These are phyloP conservation scores for Tuber melanosporum DNA, from an alignment of 495 filamentous ascomycete species.

Conservation along the genomic window DNA sequence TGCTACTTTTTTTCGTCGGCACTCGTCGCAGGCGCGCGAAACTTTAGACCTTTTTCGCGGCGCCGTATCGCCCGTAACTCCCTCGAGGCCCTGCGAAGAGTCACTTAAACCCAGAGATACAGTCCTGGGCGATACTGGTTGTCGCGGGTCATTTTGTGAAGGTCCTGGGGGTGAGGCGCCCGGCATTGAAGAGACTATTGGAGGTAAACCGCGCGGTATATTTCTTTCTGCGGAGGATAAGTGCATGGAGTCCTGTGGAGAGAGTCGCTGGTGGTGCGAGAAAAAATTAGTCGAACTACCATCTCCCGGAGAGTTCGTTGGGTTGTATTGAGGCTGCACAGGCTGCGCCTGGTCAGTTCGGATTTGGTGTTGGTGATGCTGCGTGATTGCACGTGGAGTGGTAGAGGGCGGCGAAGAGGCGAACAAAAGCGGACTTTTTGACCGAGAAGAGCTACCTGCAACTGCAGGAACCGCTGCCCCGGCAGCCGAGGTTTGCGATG, in stretches of 20 bases:
- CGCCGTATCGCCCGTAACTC: slow-evolving; percentile 54
- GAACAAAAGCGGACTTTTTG: slow-evolving; percentile 42
- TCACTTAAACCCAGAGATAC: slow-evolving; percentile 31
- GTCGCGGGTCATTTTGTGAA: slow-evolving; percentile 36
- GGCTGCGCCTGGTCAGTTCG: slow-evolving; percentile 35
- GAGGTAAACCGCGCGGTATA: slow-evolving; percentile 42
- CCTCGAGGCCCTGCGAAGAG: slow-evolving; percentile 30
- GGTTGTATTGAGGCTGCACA: slow-evolving; percentile 40
- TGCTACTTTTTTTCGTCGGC: slow-evolving; percentile 78
- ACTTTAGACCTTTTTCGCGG: slow-evolving; percentile 84
- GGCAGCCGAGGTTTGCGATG: slow-evolving; percentile 42
- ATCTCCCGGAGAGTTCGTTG: slow-evolving; percentile 39
- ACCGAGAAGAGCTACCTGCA: slow-evolving; percentile 38
- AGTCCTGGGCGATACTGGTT: slow-evolving; percentile 38
- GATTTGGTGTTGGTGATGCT: slow-evolving; percentile 39
- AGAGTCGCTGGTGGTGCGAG: slow-evolving; percentile 42
- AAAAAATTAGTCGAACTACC: slow-evolving; percentile 42
- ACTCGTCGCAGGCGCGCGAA: slow-evolving; percentile 90
- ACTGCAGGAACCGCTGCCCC: slow-evolving; percentile 41
- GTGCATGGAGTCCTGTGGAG: slow-evolving; percentile 42
- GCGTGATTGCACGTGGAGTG: slow-evolving; percentile 38
- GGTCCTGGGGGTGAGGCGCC: slow-evolving; percentile 38
- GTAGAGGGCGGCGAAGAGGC: slow-evolving; percentile 36
- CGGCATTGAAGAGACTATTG: slow-evolving; percentile 42
- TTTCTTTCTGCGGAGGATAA: slow-evolving; percentile 36